phyloP scores from a whole-genome alignment of 2,329 filamentous ascomycete species.

The Lasiodiplodia gonubiensis region DNA sequence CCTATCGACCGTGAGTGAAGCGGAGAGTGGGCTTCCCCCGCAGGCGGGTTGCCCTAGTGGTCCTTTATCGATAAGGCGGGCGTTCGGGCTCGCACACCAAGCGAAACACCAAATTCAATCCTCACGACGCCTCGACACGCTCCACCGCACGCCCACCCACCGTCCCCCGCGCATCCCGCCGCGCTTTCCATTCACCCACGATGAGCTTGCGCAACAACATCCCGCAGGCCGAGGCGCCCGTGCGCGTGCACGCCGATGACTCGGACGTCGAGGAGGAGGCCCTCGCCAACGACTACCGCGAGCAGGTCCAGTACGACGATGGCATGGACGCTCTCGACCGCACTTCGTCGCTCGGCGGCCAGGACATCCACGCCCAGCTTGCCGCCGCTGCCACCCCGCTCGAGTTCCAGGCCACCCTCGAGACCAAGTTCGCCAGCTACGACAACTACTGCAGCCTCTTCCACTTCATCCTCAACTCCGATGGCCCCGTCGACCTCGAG shows the following conservation, averaged over 20 bases:
- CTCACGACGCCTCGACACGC: conserved; percentile 26
- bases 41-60: neutral
- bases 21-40: neutral
- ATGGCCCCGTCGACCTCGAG: conserved; percentile 97
- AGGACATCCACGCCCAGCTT: conserved; percentile 92
- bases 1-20: neutral
- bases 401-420: conserved; percentile 93
- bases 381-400: conserved; percentile 91
- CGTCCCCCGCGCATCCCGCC: neutral
- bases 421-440: conserved; percentile 98
- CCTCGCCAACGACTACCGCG: conserved; percentile 89
- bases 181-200: conserved; percentile 26
- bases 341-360: conserved; percentile 68
- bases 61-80: conserved; percentile 29
- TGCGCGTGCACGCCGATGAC: conserved; percentile 67
- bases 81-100: conserved; percentile 20
- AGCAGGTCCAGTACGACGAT: conserved; percentile 94
- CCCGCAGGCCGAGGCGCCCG: conserved; percentile 47
- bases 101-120: conserved; percentile 32
- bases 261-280: conserved; percentile 96
- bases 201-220: conserved; percentile 48
- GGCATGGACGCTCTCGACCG: conserved; percentile 81
- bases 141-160: conserved; percentile 23
- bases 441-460: conserved; percentile 99
- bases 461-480: conserved; percentile 98